Conservation (phyloP, 2,329 filamentous ascomycete species). For the Tolypocladium tropicale region DNA sequence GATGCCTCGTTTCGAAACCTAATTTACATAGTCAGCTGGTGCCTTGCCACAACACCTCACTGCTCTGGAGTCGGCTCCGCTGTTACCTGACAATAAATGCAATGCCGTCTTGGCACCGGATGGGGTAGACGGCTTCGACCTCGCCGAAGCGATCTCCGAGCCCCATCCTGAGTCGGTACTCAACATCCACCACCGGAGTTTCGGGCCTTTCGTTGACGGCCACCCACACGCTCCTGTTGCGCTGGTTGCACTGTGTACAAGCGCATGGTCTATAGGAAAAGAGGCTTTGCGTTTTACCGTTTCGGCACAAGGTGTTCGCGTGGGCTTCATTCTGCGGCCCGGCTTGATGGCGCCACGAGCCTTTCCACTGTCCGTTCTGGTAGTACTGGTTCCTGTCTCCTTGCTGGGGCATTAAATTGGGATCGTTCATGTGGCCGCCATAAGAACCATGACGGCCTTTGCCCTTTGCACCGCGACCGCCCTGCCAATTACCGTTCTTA, state of each 20-base stretch:
- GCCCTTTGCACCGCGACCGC: not conserved
- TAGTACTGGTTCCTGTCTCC: not conserved
- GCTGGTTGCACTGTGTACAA: slow-evolving; percentile 16
- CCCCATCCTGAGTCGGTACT: slow-evolving; percentile 18
- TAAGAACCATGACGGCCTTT: not conserved
- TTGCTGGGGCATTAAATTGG: not conserved
- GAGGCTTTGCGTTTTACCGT: slow-evolving; percentile 5
- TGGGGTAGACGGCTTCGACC: slow-evolving; percentile 17
- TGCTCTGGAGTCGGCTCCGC: not conserved
- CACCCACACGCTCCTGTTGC: slow-evolving; percentile 21
- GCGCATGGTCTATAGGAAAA: slow-evolving; percentile 17
- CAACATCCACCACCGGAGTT: slow-evolving; percentile 10
- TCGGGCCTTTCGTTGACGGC: slow-evolving; percentile 6
- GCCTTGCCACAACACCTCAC: not conserved
- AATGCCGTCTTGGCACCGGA: not conserved
- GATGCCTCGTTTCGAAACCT: slow-evolving; percentile 18
- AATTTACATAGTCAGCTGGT: not conserved
- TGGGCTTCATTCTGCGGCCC: not conserved
- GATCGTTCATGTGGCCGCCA: not conserved
- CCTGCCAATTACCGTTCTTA: slow-evolving; percentile 1
- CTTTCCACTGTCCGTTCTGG: not conserved
- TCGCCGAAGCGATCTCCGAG: slow-evolving; percentile 16
- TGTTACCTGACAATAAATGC: slow-evolving; percentile 19
- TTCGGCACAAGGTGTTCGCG: slow-evolving; percentile 9
- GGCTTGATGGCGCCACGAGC: not conserved